phyloP scores from a whole-genome alignment of 371 early-diverging fungal genomes.

The Syncephalastrum racemosum region DNA sequence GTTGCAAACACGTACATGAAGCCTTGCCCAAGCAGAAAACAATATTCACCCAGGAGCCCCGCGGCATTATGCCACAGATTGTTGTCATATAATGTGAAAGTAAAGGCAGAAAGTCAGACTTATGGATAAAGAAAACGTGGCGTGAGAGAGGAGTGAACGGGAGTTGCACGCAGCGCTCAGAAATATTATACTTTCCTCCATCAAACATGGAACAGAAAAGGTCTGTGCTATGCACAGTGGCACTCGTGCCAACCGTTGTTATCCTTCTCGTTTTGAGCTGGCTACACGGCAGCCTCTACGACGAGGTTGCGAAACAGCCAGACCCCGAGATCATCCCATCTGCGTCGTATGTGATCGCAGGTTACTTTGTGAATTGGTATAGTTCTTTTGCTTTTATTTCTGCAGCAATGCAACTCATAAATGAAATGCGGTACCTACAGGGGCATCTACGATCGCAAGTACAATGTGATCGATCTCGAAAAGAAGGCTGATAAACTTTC shows the following conservation, averaged over 20 bases:
- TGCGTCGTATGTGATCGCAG: slow-evolving; percentile 32
- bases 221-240: slow-evolving; percentile 13
- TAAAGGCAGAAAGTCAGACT: too few relatives aligned
- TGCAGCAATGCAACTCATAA: slow-evolving; percentile 2
- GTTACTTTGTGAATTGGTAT: slow-evolving; percentile 42
- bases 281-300: slow-evolving; percentile 20
- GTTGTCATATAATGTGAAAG: too few relatives aligned
- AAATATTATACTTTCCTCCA: too few relatives aligned
- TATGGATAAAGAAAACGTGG: too few relatives aligned
- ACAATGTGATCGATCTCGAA: slow-evolving; percentile 59
- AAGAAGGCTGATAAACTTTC: slow-evolving; percentile 56
- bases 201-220: too few relatives aligned
- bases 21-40: too few relatives aligned
- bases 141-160: too few relatives aligned
- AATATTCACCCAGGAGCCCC: too few relatives aligned
- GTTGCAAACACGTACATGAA: too few relatives aligned
- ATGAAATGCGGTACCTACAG: slow-evolving; percentile 22
- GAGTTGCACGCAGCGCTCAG: too few relatives aligned
- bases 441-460: slow-evolving; percentile 73
- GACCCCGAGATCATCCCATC: slow-evolving; percentile 3
- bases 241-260: slow-evolving; percentile 27
- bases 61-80: too few relatives aligned
- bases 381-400: not conserved
- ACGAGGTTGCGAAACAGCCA: slow-evolving; percentile 11
- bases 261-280: slow-evolving; percentile 30